Evolutionary conservation across 2,329 filamentous ascomycete genomes (phyloP).

Genomic region (Tetracladium maxilliforme): DNA sequence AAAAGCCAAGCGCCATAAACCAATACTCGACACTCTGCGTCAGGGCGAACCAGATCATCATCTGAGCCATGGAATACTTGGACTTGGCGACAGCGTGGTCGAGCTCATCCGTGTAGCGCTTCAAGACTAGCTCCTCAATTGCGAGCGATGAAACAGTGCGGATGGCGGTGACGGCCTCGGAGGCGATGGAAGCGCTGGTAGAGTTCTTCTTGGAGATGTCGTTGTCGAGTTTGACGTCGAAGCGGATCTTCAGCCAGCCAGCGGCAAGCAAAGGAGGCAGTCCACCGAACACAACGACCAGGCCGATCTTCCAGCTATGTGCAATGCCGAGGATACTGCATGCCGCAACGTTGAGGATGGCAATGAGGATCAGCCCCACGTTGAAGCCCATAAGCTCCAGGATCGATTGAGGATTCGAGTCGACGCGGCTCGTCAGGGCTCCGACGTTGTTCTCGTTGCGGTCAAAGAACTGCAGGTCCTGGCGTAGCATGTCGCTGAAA

Average conservation of each 20-base stretch:
- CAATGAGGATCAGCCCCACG: constrained; percentile 42
- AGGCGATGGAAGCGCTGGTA: constrained; percentile 25
- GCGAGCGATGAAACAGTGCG: constrained; percentile 26
- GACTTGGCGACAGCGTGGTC: constrained; percentile 8
- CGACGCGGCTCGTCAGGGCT: constrained; percentile 39
- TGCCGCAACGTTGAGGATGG: constrained; percentile 24
- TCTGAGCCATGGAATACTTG: constrained; percentile 5
- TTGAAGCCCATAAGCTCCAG: constrained; percentile 49
- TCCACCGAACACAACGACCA: constrained; percentile 25
- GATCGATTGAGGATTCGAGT: constrained; percentile 40
- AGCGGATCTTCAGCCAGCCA: constrained; percentile 25
- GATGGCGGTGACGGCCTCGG: constrained; percentile 28
- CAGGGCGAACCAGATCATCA: constrained; percentile 29
- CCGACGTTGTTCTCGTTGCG: constrained; percentile 43
- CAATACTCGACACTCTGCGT: constrained; percentile 36
- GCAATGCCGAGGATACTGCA: constrained; percentile 23
- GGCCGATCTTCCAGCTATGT: constrained; percentile 26
- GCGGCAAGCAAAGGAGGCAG: constrained; percentile 22
- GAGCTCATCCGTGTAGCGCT: constrained; percentile 17
- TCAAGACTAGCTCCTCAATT: constrained; percentile 19
- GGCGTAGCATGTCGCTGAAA: constrained; percentile 41
- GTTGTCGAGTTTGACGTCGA: constrained; percentile 22
- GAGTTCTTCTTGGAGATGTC: constrained; percentile 18
- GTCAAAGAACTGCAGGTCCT: constrained; percentile 47
- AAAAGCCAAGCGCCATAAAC: constrained; percentile 24